A percentile compares a stretch with the other conserved stretches of the same genome.
These are phyloP conservation scores for Yarrowia osloensis DNA, from an alignment of 805 yeast species.

Conservation along the genomic window DNA sequence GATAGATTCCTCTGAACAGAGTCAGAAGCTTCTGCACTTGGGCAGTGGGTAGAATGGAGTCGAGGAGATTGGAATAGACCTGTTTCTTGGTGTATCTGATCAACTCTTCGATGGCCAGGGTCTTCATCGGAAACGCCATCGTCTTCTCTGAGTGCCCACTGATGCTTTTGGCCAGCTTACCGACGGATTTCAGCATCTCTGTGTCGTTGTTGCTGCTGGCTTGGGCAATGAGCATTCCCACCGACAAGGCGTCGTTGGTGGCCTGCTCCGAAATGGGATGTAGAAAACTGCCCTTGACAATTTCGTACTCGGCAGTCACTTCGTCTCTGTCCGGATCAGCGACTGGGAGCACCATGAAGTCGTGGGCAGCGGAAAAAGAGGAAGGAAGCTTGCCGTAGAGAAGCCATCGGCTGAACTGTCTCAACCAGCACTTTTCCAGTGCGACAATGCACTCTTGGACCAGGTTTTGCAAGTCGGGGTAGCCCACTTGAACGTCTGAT, in stretches of 20 bases:
- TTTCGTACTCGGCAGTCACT: slow-evolving; percentile 14
- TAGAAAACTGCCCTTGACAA: slow-evolving; percentile 30
- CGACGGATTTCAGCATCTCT: background rate
- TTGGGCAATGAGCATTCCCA: slow-evolving; percentile 20
- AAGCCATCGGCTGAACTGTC: slow-evolving; percentile 35
- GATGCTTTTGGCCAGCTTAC: background rate
- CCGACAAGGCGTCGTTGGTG: slow-evolving; percentile 23
- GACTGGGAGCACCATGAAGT: slow-evolving; percentile 33
- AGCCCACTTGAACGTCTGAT: slow-evolving; percentile 1
- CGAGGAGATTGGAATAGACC: background rate
- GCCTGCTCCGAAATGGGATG: slow-evolving; percentile 15
- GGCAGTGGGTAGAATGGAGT: background rate
- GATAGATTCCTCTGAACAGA: background rate
- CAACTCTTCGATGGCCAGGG: background rate
- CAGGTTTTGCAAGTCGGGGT: slow-evolving; percentile 10
- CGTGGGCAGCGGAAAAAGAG: slow-evolving; percentile 21
- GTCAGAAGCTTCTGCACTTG: background rate
- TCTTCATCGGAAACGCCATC: slow-evolving; percentile 3
- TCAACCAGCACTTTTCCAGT: slow-evolving; percentile 35
- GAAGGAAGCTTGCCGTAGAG: slow-evolving; percentile 35
- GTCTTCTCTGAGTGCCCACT: background rate
- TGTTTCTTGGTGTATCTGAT: slow-evolving; percentile 3
- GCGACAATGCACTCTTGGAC: slow-evolving; percentile 32
- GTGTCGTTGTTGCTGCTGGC: slow-evolving; percentile 4
- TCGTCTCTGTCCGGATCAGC: background rate